Percentiles rank a stretch among this genome's conserved stretches.
These are phyloP conservation scores for Trichomonas vaginalis DNA, from an alignment of 208 protist species.

Conservation along the genomic window DNA sequence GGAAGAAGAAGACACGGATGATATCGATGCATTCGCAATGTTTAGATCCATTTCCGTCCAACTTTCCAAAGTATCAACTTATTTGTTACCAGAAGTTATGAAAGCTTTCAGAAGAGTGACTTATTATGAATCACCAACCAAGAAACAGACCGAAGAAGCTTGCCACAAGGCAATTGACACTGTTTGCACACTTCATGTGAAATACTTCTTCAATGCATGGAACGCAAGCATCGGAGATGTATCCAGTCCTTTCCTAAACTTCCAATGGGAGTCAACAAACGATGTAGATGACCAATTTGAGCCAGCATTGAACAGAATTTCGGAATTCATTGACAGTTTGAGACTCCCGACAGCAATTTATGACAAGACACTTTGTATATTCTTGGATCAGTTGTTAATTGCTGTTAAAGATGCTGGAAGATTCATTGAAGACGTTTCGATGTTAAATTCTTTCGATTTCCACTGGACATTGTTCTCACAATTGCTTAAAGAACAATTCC, in stretches of 20 bases:
- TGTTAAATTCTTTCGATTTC: background rate
- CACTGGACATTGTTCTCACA: background rate
- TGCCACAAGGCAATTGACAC: background rate
- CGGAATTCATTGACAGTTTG: background rate
- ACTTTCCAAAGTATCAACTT: background rate
- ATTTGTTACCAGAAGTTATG: background rate
- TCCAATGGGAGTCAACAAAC: background rate
- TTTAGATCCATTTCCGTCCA: background rate
- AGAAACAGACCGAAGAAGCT: background rate
- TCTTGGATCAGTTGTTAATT: background rate
- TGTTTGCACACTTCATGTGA: background rate
- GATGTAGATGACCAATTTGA: background rate
- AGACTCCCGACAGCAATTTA: background rate
- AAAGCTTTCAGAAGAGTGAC: background rate
- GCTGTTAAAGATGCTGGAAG: background rate
- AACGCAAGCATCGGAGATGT: background rate
- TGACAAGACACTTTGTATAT: background rate
- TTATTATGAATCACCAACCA: background rate
- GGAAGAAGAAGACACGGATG: background rate
- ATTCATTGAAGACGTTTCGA: background rate
- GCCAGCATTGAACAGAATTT: background rate
- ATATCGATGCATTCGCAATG: background rate
- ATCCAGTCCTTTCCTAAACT: background rate
- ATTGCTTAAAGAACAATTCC: background rate
- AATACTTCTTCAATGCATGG: background rate